A percentile compares a stretch with the other conserved stretches of the same genome.
These are phyloP conservation scores for Monocercomonoides exilis DNA, from an alignment of 78 protist genomes.

Conservation along the genomic window DNA sequence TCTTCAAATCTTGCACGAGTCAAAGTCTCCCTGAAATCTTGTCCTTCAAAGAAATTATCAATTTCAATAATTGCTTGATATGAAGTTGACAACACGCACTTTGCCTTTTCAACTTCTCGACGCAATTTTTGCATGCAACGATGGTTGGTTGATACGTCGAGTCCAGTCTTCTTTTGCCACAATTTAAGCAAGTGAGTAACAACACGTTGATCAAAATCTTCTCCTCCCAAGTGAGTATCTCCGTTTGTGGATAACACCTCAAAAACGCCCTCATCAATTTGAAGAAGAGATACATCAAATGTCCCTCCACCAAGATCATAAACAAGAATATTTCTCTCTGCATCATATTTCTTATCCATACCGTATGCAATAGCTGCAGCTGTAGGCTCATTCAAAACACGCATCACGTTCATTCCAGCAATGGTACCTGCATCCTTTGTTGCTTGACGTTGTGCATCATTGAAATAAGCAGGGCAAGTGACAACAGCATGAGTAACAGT, in stretches of 20 bases:
- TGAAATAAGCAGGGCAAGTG: conserved; percentile 96
- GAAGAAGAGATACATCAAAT: conserved; percentile 36
- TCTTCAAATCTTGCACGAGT: conserved; percentile 98
- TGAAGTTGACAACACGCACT: conserved; percentile 74
- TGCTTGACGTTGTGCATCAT: conserved; percentile 74
- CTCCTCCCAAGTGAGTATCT: conserved; percentile 32
- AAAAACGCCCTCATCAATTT: conserved; percentile 39
- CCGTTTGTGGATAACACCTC: conserved; percentile 30
- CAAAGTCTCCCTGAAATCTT: conserved; percentile 79
- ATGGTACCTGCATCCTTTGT: conserved; percentile 72
- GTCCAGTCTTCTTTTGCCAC: conserved; percentile 70
- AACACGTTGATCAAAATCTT: conserved; percentile 24
- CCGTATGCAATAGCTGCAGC: conserved; percentile 50
- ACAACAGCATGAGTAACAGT: conserved; percentile 63
- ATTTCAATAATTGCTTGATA: conserved; percentile 74
- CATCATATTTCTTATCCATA: neutral
- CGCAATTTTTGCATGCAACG: conserved; percentile 77
- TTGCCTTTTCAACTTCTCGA: conserved; percentile 87
- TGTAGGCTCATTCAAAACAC: conserved; percentile 24
- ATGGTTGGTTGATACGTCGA: conserved; percentile 64
- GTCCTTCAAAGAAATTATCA: conserved; percentile 86
- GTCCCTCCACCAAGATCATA: conserved; percentile 28
- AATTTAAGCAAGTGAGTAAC: neutral
- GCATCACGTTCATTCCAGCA: conserved; percentile 54
- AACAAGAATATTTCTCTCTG: conserved; percentile 8